Conservation (phyloP, 1,284 basidiomycete species). For the Austroboletus novae-zelandiae region DNA sequence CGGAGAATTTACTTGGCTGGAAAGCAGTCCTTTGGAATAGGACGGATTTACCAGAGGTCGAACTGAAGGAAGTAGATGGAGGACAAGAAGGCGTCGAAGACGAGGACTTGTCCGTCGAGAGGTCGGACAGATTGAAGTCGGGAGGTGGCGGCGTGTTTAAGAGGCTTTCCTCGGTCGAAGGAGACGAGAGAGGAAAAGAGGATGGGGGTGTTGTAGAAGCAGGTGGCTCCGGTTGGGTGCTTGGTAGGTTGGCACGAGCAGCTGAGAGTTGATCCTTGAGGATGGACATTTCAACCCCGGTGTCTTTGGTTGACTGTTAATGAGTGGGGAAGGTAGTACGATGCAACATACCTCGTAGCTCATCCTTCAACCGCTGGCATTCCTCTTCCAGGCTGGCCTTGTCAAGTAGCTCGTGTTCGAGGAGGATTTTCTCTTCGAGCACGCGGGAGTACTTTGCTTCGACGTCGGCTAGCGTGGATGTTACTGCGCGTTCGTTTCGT, state of each 20-base stretch:
- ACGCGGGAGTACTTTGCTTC: constrained; percentile 90
- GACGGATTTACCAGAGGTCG: constrained; percentile 43
- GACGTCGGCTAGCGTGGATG: constrained; percentile 87
- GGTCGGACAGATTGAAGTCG: constrained; percentile 61
- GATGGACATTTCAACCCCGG: constrained; percentile 82
- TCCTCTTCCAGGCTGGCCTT: constrained; percentile 92
- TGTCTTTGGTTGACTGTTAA: constrained; percentile 50
- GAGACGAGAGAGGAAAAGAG: constrained; percentile 20
- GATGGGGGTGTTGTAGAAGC: constrained; percentile 24
- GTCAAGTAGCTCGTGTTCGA: constrained; percentile 95
- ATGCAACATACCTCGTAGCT: constrained; percentile 73
- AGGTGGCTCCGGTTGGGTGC: constrained; percentile 20
- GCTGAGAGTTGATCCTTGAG: constrained; percentile 71
- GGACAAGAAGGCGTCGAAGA: constrained; percentile 29
- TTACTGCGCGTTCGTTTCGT: constrained; percentile 86
- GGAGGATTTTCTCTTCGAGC: constrained; percentile 93
- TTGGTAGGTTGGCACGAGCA: constrained; percentile 35
- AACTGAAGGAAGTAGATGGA: constrained; percentile 38
- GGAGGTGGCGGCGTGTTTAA: constrained; percentile 55
- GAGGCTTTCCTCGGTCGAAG: constrained; percentile 42
- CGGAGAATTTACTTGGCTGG: constrained; percentile 43
- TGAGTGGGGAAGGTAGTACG: constrained; percentile 8
- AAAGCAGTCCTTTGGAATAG: constrained; percentile 52
- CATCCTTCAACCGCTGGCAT: constrained; percentile 89
- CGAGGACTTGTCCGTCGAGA: constrained; percentile 44